These are phyloP conservation scores for Emergomyces pasteurianus DNA, from an alignment of 2,329 filamentous ascomycete species.

Conservation along the genomic window DNA sequence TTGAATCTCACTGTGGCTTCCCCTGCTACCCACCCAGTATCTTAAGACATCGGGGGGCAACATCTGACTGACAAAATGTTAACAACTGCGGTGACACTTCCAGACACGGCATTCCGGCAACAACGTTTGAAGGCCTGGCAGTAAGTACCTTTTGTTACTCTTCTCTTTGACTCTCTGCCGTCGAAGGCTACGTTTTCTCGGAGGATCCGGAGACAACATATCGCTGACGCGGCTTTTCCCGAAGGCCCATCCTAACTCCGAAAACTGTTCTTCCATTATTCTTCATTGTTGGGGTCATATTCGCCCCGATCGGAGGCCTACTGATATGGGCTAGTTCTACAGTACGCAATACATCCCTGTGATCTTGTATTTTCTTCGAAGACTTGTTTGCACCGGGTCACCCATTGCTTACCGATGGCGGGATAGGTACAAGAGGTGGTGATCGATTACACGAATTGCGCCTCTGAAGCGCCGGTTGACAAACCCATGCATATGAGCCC, in stretches of 20 bases:
- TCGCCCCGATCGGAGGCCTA: constrained; percentile 81
- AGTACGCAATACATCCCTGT: constrained; percentile 36
- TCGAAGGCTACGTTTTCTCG: neutral
- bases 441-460: constrained; percentile 82
- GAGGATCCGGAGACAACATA: neutral
- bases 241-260: constrained; percentile 81
- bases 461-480: constrained; percentile 39
- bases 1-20: constrained; percentile 8
- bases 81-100: neutral
- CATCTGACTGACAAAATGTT: neutral
- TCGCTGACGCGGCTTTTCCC: constrained; percentile 9
- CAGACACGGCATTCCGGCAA: constrained; percentile 93
- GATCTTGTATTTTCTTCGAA: neutral
- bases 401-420: neutral
- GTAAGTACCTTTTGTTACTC: constrained; percentile 43
- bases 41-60: neutral
- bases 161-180: neutral
- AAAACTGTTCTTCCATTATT: constrained; percentile 89
- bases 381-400: neutral
- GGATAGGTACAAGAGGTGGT: constrained; percentile 73
- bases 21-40: neutral
- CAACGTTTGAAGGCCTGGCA: constrained; percentile 98
- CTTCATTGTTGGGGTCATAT: constrained; percentile 81
- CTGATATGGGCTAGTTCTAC: constrained; percentile 74
- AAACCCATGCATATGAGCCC: constrained; percentile 38